Base-by-base conservation (phyloP, 768 basidiomycete genomes). In the Guyanaporus albipodus region DNA sequence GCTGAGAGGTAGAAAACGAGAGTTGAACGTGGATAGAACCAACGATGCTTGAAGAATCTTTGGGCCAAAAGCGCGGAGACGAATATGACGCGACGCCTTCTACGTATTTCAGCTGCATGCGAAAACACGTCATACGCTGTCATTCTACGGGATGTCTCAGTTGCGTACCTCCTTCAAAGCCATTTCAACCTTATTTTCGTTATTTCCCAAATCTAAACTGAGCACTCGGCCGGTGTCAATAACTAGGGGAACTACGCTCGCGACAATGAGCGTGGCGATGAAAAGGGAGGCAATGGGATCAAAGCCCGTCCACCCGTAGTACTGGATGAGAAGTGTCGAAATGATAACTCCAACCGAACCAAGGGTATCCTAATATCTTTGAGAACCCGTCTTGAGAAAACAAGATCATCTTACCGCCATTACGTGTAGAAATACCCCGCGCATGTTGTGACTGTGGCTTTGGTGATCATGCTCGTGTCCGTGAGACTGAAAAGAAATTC, bases 341-440 rank as follows among this genome's bases (percentile, higher is more conserved):
- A 97, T 79, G 62, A 99, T 99, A 15, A 99, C 96, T 15, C 96
- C 96, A 18, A 98, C 93, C 15, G 93, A 96, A 37, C 96, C 96
- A 8, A 97, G 76, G 10, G 95, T 96, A 59, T 97, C 94, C 87
- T 91, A 50, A 28, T 37, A 18, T 50, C 27, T 24, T 41, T 58
- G 31, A 52, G 52, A 41, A n/a, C 44, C 42, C 43, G n/a, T 14
- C 29, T 10, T 32, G 19, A 6, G 32, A 23, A 29, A 26, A 18
- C 15, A 35, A 42, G 22, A 34, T 40, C 24, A 22, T 66, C 82
- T 55, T 69, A 90, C 89, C 47, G 93, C 93, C 84, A 96, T 85
- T 38, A 99, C 95, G 61, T 99, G 95, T 46, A 98, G 69, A 65
- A 99, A 99, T 56, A 99, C 93, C 15, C 96, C 96, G 27, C 93